Conservation (phyloP, 805 yeast species). For the Schwanniomyces sp. region DNA sequence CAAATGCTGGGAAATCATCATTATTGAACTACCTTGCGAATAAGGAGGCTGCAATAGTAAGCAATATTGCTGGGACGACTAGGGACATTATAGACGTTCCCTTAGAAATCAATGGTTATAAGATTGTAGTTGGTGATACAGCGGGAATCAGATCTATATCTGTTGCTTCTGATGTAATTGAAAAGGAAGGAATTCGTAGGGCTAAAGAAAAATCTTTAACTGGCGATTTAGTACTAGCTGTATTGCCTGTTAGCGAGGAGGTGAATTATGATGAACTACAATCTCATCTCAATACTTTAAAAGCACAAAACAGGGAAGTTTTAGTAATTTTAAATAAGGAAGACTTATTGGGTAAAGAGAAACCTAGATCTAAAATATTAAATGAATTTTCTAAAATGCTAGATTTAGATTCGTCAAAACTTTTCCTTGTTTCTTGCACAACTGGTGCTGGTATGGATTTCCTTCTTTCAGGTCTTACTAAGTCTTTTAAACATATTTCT, state of each 20-base stretch:
- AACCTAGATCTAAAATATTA: not conserved
- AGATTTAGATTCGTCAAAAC: slow-evolving; percentile 9
- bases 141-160: slow-evolving; percentile 74
- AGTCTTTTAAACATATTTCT: slow-evolving; percentile 49
- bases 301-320: slow-evolving; percentile 28
- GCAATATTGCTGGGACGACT: slow-evolving; percentile 91
- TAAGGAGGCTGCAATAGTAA: slow-evolving; percentile 86
- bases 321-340: slow-evolving; percentile 57
- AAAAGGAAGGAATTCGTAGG: slow-evolving; percentile 75
- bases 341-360: slow-evolving; percentile 41
- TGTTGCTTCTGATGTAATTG: slow-evolving; percentile 54
- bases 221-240: slow-evolving; percentile 70
- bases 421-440: slow-evolving; percentile 57
- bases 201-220: slow-evolving; percentile 60
- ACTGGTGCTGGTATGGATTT: slow-evolving; percentile 54
- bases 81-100: slow-evolving; percentile 84
- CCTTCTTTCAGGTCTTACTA: slow-evolving; percentile 43
- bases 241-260: slow-evolving; percentile 50
- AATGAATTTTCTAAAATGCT: slow-evolving; percentile 9
- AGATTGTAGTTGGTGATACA: slow-evolving; percentile 84
- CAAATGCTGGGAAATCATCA: slow-evolving; percentile 96
- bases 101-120: slow-evolving; percentile 78
- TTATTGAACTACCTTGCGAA: slow-evolving; percentile 72
- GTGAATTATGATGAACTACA: slow-evolving; percentile 34
- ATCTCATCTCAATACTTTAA: slow-evolving; percentile 34